Percentiles rank a stretch among this genome's conserved stretches.
Evolutionary conservation across 768 basidiomycete genomes (phyloP).

Genomic region (Serpula lacrymans): DNA sequence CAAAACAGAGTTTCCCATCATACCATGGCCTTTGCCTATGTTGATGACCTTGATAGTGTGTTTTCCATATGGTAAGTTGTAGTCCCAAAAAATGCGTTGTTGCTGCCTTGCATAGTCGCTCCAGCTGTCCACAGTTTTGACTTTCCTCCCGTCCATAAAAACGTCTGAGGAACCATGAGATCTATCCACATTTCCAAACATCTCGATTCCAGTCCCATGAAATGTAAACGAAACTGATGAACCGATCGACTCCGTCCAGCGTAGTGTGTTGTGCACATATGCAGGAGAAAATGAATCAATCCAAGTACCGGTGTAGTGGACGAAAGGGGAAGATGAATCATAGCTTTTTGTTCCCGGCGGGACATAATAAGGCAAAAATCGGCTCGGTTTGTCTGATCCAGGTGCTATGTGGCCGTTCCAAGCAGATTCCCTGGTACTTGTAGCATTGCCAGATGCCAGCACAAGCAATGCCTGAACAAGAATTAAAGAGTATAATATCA

Average conservation of each 20-base stretch:
- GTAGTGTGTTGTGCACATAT: conserved; percentile 49
- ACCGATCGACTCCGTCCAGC: conserved; percentile 44
- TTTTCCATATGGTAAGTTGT: conserved; percentile 43
- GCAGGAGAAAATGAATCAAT: conserved; percentile 45
- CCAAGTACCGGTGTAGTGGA: conserved; percentile 64
- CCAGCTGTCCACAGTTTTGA: conserved; percentile 46
- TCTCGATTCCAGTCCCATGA: conserved; percentile 73
- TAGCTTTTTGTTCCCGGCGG: conserved; percentile 70
- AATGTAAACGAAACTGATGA: conserved; percentile 59
- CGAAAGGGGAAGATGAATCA: conserved; percentile 64
- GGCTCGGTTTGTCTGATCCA: conserved; percentile 40
- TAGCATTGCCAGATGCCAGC: not conserved
- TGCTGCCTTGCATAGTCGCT: conserved; percentile 37
- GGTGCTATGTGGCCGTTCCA: conserved; percentile 66
- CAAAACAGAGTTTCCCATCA: conserved; percentile 32
- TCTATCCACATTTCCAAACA: conserved; percentile 62
- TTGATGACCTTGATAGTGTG: conserved; percentile 68
- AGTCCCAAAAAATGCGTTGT: conserved; percentile 65
- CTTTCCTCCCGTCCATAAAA: conserved; percentile 52
- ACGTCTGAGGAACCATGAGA: conserved; percentile 55
- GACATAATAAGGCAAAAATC: conserved; percentile 71
- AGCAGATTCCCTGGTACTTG: conserved; percentile 45
- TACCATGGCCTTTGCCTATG: conserved; percentile 38
- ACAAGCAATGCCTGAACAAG: not conserved
- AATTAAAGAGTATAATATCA: not conserved